Percentiles rank a stretch among this genome's conserved stretches.
phyloP scores from a whole-genome alignment of 2,329 filamentous ascomycete species.

The Fusarium verrucosum region DNA sequence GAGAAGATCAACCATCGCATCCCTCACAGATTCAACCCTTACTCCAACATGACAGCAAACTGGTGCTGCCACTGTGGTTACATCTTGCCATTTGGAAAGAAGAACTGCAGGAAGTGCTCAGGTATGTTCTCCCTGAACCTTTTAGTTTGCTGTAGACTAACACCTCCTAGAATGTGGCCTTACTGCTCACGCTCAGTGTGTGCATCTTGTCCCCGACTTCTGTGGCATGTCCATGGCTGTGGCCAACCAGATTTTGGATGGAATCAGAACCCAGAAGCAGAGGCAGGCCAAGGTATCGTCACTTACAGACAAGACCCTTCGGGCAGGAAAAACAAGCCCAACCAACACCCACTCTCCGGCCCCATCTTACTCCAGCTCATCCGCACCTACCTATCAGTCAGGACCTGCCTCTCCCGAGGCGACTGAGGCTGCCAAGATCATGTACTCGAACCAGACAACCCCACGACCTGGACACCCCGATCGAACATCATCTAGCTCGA shows the following conservation, averaged over 20 bases:
- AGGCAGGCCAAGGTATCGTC: slow-evolving; percentile 65
- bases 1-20: slow-evolving; percentile 99
- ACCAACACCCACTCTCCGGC: slow-evolving; percentile 49
- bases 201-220: slow-evolving; percentile 96
- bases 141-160: slow-evolving; percentile 41
- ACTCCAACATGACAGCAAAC: slow-evolving; percentile 96
- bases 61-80: slow-evolving; percentile 99
- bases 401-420: slow-evolving; percentile 56
- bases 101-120: slow-evolving; percentile 91
- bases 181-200: slow-evolving; percentile 89
- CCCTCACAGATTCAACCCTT: slow-evolving; percentile 95
- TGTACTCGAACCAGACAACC: slow-evolving; percentile 66
- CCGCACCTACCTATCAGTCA: slow-evolving; percentile 35
- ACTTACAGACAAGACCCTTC: slow-evolving; percentile 73
- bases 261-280: slow-evolving; percentile 82
- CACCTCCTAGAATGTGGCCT: slow-evolving; percentile 78
- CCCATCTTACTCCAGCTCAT: slow-evolving; percentile 49
- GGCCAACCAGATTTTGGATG: slow-evolving; percentile 91
- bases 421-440: slow-evolving; percentile 70
- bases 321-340: slow-evolving; percentile 60
- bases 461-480: slow-evolving; percentile 62
- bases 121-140: slow-evolving; percentile 60
- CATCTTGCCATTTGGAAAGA: slow-evolving; percentile 91
- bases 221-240: slow-evolving; percentile 99
- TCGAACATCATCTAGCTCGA: slow-evolving; percentile 62